These are phyloP conservation scores for Phytomonas francai DNA, from an alignment of 208 protist genomes.

Conservation along the genomic window DNA sequence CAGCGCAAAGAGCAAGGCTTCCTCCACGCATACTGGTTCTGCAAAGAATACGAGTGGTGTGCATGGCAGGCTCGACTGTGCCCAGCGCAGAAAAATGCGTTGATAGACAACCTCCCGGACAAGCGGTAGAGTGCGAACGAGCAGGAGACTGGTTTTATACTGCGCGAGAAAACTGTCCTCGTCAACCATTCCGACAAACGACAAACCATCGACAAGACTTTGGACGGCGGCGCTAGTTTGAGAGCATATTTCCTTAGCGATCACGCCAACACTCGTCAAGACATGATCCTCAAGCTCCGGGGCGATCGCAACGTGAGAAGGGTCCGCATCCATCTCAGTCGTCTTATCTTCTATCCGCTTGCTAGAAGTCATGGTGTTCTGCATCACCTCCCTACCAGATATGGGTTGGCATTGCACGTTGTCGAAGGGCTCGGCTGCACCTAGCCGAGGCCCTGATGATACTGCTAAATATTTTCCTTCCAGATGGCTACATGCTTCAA, in stretches of 20 bases:
- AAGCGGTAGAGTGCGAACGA: constrained; percentile 52
- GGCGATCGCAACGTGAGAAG: constrained; percentile 11
- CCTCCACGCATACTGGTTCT: constrained; percentile 24
- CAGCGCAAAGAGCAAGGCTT: constrained; percentile 45
- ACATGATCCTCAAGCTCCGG: constrained; percentile 15
- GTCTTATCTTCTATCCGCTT: not conserved
- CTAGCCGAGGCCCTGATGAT: not conserved
- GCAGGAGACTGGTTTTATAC: constrained; percentile 55
- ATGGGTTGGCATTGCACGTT: not conserved
- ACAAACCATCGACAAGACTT: constrained; percentile 42
- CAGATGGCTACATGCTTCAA: not conserved
- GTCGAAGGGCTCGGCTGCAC: not conserved
- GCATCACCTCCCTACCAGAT: not conserved
- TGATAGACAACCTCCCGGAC: constrained; percentile 65
- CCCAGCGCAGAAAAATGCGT: constrained; percentile 77
- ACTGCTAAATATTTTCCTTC: not conserved
- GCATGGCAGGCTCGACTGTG: constrained; percentile 29
- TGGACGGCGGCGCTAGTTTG: constrained; percentile 39
- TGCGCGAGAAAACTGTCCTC: constrained; percentile 55
- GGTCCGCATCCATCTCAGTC: not conserved
- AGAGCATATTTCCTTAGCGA: constrained; percentile 29
- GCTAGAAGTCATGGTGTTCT: not conserved
- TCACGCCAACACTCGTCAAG: constrained; percentile 38
- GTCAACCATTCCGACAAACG: constrained; percentile 55
- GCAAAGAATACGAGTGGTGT: constrained; percentile 30